Percentiles rank a stretch among this genome's conserved stretches.
Evolutionary conservation across 495 filamentous ascomycete species (phyloP).

Genomic region (Penicillium robsamsonii): DNA sequence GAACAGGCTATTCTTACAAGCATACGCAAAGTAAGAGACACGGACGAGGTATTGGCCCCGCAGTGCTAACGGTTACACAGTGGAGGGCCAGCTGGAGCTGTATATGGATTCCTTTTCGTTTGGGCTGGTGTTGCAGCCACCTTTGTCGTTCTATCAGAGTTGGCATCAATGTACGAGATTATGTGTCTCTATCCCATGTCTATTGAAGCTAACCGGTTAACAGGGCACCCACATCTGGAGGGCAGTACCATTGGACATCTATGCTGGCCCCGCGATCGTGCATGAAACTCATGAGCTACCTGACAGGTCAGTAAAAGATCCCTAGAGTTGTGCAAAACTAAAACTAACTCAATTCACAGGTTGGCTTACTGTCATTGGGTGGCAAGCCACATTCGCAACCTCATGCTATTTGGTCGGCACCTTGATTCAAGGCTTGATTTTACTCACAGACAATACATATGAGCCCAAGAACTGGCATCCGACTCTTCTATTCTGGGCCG

Average conservation of each 20-base stretch:
- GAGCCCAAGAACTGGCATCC: slow-evolving; percentile 38
- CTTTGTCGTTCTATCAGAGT: slow-evolving; percentile 37
- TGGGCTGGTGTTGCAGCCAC: slow-evolving; percentile 39
- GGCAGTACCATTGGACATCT: slow-evolving; percentile 55
- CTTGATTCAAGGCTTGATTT: slow-evolving; percentile 42
- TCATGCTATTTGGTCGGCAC: slow-evolving; percentile 41
- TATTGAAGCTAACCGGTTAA: neutral
- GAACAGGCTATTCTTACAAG: slow-evolving; percentile 32
- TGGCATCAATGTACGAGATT: slow-evolving; percentile 40
- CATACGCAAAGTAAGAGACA: slow-evolving; percentile 33
- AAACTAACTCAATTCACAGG: slow-evolving; percentile 20
- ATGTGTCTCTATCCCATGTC: too few relatives aligned
- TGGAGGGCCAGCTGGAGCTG: slow-evolving; percentile 51
- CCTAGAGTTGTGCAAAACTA: too few relatives aligned
- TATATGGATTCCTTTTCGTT: slow-evolving; percentile 52
- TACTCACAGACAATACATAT: slow-evolving; percentile 38
- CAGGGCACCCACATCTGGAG: slow-evolving; percentile 50
- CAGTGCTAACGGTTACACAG: slow-evolving; percentile 22
- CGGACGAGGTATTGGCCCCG: neutral
- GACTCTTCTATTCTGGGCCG: slow-evolving; percentile 45
- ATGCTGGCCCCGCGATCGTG: slow-evolving; percentile 44
- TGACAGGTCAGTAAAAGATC: slow-evolving; percentile 36
- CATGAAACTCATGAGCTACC: slow-evolving; percentile 46
- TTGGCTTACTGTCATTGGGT: slow-evolving; percentile 48
- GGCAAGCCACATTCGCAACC: slow-evolving; percentile 43